phyloP scores from a whole-genome alignment of 2,329 filamentous ascomycete species.

The Fusarium sp. region DNA sequence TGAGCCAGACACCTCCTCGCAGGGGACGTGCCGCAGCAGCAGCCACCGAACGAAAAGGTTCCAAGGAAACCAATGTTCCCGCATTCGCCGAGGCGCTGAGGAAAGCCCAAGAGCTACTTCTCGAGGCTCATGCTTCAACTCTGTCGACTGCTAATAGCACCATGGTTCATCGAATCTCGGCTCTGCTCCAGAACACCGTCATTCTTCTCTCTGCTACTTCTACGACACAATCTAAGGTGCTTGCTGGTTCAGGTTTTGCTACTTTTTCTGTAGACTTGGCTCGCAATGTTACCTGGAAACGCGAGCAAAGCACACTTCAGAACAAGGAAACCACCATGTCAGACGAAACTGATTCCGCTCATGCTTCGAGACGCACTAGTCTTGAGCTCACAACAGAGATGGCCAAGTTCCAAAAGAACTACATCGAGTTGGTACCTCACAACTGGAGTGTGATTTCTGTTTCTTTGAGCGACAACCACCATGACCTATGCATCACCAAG shows the following conservation, averaged over 20 bases:
- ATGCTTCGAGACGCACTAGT: conserved; percentile 57
- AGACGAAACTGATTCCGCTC: background rate
- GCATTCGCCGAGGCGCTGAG: conserved; percentile 72
- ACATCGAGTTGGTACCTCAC: conserved; percentile 86
- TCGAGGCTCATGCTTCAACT: conserved; percentile 73
- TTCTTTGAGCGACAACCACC: conserved; percentile 83
- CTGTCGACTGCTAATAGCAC: conserved; percentile 69
- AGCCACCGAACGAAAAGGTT: conserved; percentile 45
- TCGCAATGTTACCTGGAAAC: conserved; percentile 76
- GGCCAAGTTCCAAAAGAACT: conserved; percentile 80
- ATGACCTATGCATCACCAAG: conserved; percentile 92
- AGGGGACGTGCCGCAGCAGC: conserved; percentile 47
- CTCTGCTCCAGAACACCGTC: conserved; percentile 74
- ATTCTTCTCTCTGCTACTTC: conserved; percentile 76
- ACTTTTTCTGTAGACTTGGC: conserved; percentile 78
- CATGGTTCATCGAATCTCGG: conserved; percentile 74
- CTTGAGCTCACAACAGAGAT: conserved; percentile 67
- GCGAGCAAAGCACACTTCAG: conserved; percentile 73
- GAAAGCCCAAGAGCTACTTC: conserved; percentile 76
- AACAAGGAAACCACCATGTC: conserved; percentile 43
- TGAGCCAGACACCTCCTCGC: conserved; percentile 56
- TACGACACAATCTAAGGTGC: conserved; percentile 60
- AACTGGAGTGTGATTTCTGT: conserved; percentile 91
- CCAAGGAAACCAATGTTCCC: conserved; percentile 52
- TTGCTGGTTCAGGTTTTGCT: conserved; percentile 69